phyloP scores from a whole-genome alignment of 2,329 filamentous ascomycete genomes.

The Claviceps citrina region DNA sequence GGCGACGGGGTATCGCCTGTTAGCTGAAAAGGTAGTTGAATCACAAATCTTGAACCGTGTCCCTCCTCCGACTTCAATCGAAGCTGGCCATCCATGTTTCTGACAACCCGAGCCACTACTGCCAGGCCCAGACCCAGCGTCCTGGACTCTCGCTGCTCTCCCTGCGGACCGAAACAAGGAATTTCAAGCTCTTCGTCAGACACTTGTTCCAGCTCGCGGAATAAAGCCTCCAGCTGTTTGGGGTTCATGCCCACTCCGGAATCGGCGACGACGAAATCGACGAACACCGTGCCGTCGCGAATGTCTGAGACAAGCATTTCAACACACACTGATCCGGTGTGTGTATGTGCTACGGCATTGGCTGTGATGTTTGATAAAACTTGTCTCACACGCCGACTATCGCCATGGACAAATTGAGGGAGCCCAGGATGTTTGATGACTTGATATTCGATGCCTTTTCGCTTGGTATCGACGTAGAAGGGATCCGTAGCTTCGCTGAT shows the following conservation, averaged over 20 bases:
- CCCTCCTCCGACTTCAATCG: conserved; percentile 71
- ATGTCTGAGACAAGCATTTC: conserved; percentile 50
- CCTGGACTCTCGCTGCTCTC: conserved; percentile 18
- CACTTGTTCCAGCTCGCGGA: conserved; percentile 45
- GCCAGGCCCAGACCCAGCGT: conserved; percentile 72
- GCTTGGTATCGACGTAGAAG: conserved; percentile 56
- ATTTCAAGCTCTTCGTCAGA: conserved; percentile 27
- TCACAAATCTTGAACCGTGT: conserved; percentile 67
- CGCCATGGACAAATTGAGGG: conserved; percentile 58
- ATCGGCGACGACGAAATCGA: conserved; percentile 65
- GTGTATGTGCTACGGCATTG: conserved; percentile 72
- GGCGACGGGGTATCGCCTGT: conserved; percentile 25
- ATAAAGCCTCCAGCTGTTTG: conserved; percentile 40
- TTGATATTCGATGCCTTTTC: conserved; percentile 59
- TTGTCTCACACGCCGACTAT: conserved; percentile 66
- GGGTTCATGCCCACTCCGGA: conserved; percentile 58
- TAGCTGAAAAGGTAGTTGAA: conserved; percentile 61
- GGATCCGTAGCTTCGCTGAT: conserved; percentile 63
- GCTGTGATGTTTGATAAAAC: conserved; percentile 69
- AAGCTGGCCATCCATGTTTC: conserved; percentile 83
- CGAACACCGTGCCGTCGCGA: conserved; percentile 37
- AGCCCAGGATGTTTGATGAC: conserved; percentile 52
- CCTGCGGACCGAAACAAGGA: conserved; percentile 11
- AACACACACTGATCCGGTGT: conserved; percentile 49
- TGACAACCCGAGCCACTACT: conserved; percentile 68